A percentile compares a stretch with the other conserved stretches of the same genome.
Conservation (phyloP, 2,329 filamentous ascomycete species). For the Chrysosporium keratinophilum region DNA sequence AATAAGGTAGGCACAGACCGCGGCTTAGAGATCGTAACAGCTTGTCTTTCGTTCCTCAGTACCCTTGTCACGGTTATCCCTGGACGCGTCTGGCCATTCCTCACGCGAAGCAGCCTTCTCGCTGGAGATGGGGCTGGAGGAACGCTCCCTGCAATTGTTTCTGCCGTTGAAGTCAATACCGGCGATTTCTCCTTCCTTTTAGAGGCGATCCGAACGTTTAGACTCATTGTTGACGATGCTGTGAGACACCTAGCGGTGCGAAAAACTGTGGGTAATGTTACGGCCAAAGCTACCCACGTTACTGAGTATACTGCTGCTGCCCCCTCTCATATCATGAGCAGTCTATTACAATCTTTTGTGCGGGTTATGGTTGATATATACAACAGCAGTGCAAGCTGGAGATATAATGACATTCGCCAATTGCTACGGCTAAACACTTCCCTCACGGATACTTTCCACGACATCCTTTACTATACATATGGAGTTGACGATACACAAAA, state of each 20-base stretch:
- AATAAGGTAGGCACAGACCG: constrained; percentile 54
- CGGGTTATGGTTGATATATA: constrained; percentile 71
- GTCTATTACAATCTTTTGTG: constrained; percentile 61
- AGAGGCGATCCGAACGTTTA: constrained; percentile 63
- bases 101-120: constrained; percentile 70
- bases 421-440: constrained; percentile 57
- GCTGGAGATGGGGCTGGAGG: constrained; percentile 66
- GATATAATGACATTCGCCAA: constrained; percentile 59
- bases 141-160: constrained; percentile 65
- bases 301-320: constrained; percentile 55
- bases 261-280: constrained; percentile 27
- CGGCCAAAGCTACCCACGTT: constrained; percentile 24
- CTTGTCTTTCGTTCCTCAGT: constrained; percentile 71
- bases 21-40: constrained; percentile 56
- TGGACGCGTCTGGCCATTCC: constrained; percentile 78
- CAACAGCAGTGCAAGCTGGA: constrained; percentile 78
- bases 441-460: constrained; percentile 60
- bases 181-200: constrained; percentile 69
- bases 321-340: constrained; percentile 65
- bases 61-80: constrained; percentile 63
- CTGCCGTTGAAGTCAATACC: constrained; percentile 67
- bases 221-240: constrained; percentile 63
- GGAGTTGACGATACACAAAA: constrained; percentile 56
- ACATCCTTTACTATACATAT: constrained; percentile 61
- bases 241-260: constrained; percentile 45